Percentiles rank a stretch among this genome's conserved stretches.
These are phyloP conservation scores for Moesziomyces parantarcticus DNA, from an alignment of 1,284 basidiomycete genomes.

Conservation along the genomic window DNA sequence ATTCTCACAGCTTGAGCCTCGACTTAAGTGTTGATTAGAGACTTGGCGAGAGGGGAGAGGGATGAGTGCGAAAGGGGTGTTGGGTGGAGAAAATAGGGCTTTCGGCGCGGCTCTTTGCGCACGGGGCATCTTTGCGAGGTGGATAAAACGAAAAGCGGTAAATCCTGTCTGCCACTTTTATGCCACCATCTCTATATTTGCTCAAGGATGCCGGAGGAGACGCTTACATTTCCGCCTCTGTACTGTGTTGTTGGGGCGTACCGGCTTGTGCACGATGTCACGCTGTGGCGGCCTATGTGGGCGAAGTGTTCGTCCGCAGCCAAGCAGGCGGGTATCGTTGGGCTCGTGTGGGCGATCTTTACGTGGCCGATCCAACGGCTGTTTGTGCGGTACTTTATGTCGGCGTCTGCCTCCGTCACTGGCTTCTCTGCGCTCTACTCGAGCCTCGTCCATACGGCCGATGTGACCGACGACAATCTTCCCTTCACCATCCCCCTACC, in stretches of 20 bases:
- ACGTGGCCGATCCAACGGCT: constrained; percentile 61
- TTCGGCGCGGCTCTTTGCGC: no score
- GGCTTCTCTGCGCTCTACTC: constrained; percentile 41
- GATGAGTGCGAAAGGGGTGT: neutral
- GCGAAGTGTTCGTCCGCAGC: constrained; percentile 47
- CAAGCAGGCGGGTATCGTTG: constrained; percentile 49
- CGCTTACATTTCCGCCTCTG: constrained; percentile 58
- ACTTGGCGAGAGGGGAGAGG: neutral
- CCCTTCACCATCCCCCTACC: constrained; percentile 50
- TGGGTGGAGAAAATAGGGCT: no score
- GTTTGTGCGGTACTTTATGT: constrained; percentile 62
- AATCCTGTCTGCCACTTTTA: no score
- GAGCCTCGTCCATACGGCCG: constrained; percentile 37
- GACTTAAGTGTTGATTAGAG: no score
- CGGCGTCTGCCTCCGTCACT: constrained; percentile 46
- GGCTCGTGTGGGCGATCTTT: constrained; percentile 46
- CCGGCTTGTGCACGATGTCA: constrained; percentile 57
- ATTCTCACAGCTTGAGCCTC: no score
- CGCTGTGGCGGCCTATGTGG: constrained; percentile 66
- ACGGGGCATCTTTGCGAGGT: no score
- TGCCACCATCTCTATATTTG: neutral
- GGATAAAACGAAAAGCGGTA: no score
- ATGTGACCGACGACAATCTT: constrained; percentile 36
- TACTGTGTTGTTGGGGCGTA: constrained; percentile 65
- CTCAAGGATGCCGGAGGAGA: constrained; percentile 63